These are phyloP conservation scores for Graphilbum ipis-grandicollis DNA, from an alignment of 2,329 filamentous ascomycete species.

Conservation along the genomic window DNA sequence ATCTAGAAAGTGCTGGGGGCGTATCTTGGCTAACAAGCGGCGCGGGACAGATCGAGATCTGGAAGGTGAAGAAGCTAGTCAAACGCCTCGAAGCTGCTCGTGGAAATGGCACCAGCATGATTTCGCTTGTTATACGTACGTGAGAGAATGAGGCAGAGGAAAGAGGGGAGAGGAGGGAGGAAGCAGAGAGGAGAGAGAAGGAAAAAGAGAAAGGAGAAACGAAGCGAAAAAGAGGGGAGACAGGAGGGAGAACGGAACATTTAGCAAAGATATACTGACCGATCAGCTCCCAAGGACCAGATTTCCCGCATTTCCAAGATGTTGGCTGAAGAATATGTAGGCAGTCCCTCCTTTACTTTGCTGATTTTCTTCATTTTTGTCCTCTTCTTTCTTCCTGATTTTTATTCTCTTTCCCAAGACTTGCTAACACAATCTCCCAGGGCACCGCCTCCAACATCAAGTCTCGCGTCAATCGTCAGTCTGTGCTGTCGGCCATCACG, in stretches of 20 bases:
- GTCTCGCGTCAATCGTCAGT: constrained; percentile 96
- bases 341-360: constrained; percentile 19
- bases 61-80: constrained; percentile 99
- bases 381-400: constrained; percentile 5
- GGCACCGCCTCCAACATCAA: constrained; percentile 99
- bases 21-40: not conserved
- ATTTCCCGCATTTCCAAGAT: constrained; percentile 93
- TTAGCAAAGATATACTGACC: not conserved
- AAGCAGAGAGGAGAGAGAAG: not conserved
- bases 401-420: constrained; percentile 10
- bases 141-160: constrained; percentile 8
- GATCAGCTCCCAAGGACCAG: constrained; percentile 85
- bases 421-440: too few species aligned
- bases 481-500: constrained; percentile 92
- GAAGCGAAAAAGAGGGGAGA: not conserved
- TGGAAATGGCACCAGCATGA: constrained; percentile 99
- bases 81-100: constrained; percentile 94
- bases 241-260: too few species aligned
- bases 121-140: constrained; percentile 95
- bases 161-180: too few species aligned
- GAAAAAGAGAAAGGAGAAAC: constrained; percentile 1
- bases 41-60: constrained; percentile 59
- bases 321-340: constrained; percentile 99
- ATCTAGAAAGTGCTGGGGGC: not conserved
- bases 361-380: too few species aligned